phyloP scores from a whole-genome alignment of 164 flowering plant species.

The Annona squamosa region DNA sequence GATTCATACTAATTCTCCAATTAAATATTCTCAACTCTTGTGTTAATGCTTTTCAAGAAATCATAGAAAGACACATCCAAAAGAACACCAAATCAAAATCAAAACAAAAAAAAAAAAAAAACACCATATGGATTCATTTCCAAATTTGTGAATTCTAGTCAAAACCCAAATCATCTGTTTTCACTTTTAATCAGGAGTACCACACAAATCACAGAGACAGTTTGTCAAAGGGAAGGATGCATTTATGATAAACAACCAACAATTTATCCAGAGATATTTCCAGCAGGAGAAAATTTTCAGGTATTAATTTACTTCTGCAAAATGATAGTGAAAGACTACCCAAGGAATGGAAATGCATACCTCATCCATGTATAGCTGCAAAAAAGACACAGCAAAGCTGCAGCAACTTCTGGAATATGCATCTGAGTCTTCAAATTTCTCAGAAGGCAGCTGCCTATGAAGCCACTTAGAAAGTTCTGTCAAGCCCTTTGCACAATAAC shows the following conservation, averaged over 20 bases:
- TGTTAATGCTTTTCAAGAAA: too few relatives aligned
- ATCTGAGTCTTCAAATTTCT: constrained; percentile 19
- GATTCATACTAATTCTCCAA: too few relatives aligned
- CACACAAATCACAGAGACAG: too few relatives aligned
- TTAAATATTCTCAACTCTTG: too few relatives aligned
- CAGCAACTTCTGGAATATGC: constrained; percentile 31
- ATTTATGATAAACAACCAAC: not conserved
- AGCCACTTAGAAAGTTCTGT: constrained; percentile 66
- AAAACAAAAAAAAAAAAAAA: too few relatives aligned
- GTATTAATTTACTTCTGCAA: not conserved
- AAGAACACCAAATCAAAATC: too few relatives aligned
- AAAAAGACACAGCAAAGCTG: constrained; percentile 47
- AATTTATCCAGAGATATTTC: not conserved
- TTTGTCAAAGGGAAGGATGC: not conserved
- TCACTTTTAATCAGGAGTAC: too few relatives aligned
- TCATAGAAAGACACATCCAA: too few relatives aligned
- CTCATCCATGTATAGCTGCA: constrained; percentile 66
- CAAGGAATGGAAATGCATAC: constrained; percentile 26
- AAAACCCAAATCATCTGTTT: too few relatives aligned
- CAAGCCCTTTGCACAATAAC: constrained; percentile 29
- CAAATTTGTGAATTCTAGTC: too few relatives aligned
- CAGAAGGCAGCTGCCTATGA: constrained; percentile 36
- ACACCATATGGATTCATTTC: too few relatives aligned
- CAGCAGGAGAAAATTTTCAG: not conserved
- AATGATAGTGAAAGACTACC: not conserved